These are phyloP conservation scores for Aspergillus eucalypticola DNA, from an alignment of 2,329 filamentous ascomycete species.

Conservation along the genomic window DNA sequence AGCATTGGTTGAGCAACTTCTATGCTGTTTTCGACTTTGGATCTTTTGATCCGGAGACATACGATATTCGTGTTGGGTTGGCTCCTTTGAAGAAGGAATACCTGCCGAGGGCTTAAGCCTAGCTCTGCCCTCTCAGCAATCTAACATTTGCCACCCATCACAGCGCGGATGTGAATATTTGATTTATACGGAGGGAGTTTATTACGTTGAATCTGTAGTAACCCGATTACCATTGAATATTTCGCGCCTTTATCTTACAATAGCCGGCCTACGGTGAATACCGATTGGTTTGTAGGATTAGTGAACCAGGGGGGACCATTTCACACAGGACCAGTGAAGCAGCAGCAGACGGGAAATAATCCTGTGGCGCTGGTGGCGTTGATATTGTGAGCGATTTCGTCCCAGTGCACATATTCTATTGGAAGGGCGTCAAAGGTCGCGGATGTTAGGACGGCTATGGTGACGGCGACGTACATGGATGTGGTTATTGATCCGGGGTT, in stretches of 20 bases:
- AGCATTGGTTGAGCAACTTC: neutral
- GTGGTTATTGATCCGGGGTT: slow-evolving; percentile 58
- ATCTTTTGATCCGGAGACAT: neutral
- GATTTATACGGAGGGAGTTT: too few species aligned
- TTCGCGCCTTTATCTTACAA: too few species aligned
- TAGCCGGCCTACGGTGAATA: too few species aligned
- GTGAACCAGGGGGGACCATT: too few species aligned
- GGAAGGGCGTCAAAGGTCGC: slow-evolving; percentile 56
- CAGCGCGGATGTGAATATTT: too few species aligned
- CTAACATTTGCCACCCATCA: too few species aligned
- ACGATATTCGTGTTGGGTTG: neutral
- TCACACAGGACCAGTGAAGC: slow-evolving; percentile 9
- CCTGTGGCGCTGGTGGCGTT: slow-evolving; percentile 40
- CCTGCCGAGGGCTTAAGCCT: too few species aligned
- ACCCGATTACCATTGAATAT: too few species aligned
- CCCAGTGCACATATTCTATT: slow-evolving; percentile 62
- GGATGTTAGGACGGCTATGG: slow-evolving; percentile 66
- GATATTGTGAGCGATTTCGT: slow-evolving; percentile 55
- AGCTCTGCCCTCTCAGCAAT: too few species aligned
- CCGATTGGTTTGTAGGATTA: too few species aligned
- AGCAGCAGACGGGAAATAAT: slow-evolving; percentile 36
- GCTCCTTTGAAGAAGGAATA: slow-evolving; percentile 5
- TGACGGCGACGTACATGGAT: slow-evolving; percentile 64
- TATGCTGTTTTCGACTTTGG: neutral
- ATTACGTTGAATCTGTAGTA: too few species aligned